Conservation (phyloP, 805 yeast genomes). For the Wickerhamomyces bovis region DNA sequence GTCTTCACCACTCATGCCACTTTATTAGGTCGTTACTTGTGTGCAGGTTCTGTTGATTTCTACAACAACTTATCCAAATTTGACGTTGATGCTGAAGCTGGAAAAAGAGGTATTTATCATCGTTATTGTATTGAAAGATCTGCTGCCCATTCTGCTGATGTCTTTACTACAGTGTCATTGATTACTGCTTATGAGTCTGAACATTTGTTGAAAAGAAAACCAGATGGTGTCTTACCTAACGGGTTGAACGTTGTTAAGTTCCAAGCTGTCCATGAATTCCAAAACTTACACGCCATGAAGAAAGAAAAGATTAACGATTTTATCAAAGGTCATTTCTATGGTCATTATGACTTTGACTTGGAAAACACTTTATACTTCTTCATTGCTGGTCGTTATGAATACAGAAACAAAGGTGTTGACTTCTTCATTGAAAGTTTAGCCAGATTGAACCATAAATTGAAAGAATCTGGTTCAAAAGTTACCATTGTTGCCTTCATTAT, state of each 20-base stretch:
- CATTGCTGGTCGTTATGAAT: constrained; percentile 96
- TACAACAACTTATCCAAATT: constrained; percentile 84
- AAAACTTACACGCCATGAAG: constrained; percentile 86
- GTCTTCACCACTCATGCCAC: constrained; percentile 98
- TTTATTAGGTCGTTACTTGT: constrained; percentile 84
- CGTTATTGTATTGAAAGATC: constrained; percentile 95
- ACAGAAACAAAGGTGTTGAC: constrained; percentile 94
- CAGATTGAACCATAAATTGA: constrained; percentile 80
- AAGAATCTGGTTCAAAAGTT: constrained; percentile 74
- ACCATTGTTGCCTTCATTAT: constrained; percentile 96
- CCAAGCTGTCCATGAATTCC: constrained; percentile 97
- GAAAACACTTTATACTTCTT: constrained; percentile 92
- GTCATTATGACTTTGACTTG: constrained; percentile 89
- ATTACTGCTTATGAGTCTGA: constrained; percentile 96
- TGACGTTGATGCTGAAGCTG: constrained; percentile 97
- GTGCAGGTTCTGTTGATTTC: constrained; percentile 96
- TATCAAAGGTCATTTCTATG: constrained; percentile 95
- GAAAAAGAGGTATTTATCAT: constrained; percentile 95
- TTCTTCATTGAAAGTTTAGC: constrained; percentile 91
- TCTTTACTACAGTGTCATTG: constrained; percentile 94
- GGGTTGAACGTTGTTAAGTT: constrained; percentile 94
- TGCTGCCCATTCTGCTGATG: constrained; percentile 94
- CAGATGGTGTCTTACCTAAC: constrained; percentile 96
- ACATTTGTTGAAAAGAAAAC: constrained; percentile 88
- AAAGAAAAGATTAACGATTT: constrained; percentile 92